Evolutionary conservation across 2,329 filamentous ascomycete genomes (phyloP).

Genomic region (Sordariomycetes sp.): DNA sequence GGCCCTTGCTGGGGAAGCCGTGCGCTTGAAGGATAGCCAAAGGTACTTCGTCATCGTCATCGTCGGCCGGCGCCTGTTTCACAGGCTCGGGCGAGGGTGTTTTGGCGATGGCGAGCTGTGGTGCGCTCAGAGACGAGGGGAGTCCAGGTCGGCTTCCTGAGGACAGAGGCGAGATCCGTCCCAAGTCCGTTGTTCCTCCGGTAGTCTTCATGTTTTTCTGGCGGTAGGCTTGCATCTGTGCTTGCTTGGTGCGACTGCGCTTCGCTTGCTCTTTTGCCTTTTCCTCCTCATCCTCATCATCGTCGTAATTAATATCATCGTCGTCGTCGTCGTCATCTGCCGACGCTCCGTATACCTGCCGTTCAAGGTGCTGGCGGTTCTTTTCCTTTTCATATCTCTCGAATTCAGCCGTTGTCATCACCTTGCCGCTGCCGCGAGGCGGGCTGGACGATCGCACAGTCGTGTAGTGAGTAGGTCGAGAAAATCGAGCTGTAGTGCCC

Average conservation of each 20-base stretch:
- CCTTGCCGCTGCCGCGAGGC: constrained; percentile 53
- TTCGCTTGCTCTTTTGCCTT: constrained; percentile 64
- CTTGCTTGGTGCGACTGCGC: constrained; percentile 80
- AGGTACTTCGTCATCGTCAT: constrained; percentile 86
- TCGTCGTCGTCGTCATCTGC: constrained; percentile 53
- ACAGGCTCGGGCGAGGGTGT: constrained; percentile 22
- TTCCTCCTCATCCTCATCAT: constrained; percentile 72
- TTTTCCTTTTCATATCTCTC: constrained; percentile 72
- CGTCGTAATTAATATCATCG: constrained; percentile 57
- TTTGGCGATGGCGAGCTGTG: constrained; percentile 39
- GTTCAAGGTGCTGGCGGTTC: constrained; percentile 42
- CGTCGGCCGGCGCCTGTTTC: constrained; percentile 56
- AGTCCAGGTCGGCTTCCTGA: constrained; percentile 45
- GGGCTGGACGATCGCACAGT: constrained; percentile 23
- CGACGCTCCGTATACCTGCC: constrained; percentile 28
- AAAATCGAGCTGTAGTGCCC: constrained; percentile 28
- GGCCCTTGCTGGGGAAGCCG: constrained; percentile 72
- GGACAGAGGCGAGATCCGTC: constrained; percentile 10
- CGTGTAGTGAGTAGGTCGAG: constrained; percentile 25
- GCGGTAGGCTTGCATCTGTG: constrained; percentile 79
- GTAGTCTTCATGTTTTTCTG: constrained; percentile 97
- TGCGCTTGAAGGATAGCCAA: constrained; percentile 81
- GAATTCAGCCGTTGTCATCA: constrained; percentile 86
- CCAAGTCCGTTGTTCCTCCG: constrained; percentile 55
- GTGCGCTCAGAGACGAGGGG: constrained; percentile 51